phyloP scores from a whole-genome alignment of 805 yeast species.

The Spathaspora boniae region DNA sequence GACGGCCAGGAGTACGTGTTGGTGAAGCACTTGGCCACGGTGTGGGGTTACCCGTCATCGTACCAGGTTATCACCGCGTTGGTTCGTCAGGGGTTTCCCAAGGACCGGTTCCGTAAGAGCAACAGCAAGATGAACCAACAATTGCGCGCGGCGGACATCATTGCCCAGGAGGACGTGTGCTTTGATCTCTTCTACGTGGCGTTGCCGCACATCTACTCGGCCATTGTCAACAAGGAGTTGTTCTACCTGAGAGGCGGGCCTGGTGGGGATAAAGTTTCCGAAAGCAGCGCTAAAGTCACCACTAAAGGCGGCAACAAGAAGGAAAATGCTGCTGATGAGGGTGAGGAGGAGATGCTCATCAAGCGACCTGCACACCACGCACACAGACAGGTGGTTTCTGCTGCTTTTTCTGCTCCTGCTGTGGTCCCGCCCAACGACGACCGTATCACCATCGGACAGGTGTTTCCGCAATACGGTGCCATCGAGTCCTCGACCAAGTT shows the following conservation, averaged over 20 bases:
- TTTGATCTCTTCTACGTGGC: constrained; percentile 25
- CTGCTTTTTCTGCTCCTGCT: too few species aligned
- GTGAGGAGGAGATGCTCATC: constrained; percentile 3
- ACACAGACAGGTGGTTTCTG: constrained; percentile 2
- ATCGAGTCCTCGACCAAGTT: constrained; percentile 25
- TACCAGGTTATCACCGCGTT: constrained; percentile 35
- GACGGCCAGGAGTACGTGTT: constrained; percentile 21
- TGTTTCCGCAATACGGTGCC: constrained; percentile 39
- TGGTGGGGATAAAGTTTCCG: too few species aligned
- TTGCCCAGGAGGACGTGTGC: constrained; percentile 15
- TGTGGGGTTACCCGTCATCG: constrained; percentile 41
- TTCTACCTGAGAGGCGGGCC: constrained; percentile 5
- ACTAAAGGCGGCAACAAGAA: constrained; percentile 5
- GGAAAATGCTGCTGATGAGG: constrained; percentile 5
- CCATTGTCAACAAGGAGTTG: constrained; percentile 20
- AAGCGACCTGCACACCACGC: not conserved
- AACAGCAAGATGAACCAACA: constrained; percentile 21
- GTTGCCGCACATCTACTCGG: constrained; percentile 17
- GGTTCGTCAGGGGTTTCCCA: constrained; percentile 19
- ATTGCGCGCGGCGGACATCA: constrained; percentile 17
- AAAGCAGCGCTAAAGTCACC: not conserved
- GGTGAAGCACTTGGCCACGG: constrained; percentile 26
- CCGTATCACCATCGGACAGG: constrained; percentile 32
- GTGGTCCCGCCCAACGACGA: constrained; percentile 17
- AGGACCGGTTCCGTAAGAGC: constrained; percentile 14